Evolutionary conservation across 768 basidiomycete genomes (phyloP), one percentile per base, ranked within the genome.

Genomic region (Tylopilus sp.): DNA sequence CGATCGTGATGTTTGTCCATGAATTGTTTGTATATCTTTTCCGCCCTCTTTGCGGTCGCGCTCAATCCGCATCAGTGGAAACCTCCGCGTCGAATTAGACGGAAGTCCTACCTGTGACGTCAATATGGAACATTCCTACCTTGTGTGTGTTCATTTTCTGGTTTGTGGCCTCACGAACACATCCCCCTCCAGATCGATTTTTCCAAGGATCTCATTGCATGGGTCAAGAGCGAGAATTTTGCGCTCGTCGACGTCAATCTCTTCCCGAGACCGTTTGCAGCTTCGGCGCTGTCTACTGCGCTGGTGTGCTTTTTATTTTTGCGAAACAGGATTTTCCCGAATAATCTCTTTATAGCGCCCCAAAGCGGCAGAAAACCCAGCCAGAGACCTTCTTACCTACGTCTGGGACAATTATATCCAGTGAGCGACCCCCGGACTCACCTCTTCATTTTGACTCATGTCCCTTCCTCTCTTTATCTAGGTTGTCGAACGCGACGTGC

Each of bases 401-500:
- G 68, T 98, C 11, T 99, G 97, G 97, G 95, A 98, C 68, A 95
- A 98, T 62, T 95, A 94, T 62, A 76, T 98, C 55, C 83, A 88
- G 95, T 97, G 59, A 52, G 88, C 66, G 17, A n/a, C 42, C 40
- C n/a, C 52, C 20, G 20, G 44, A 41, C 12, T 48, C 18, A 9
- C n/a, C 22, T 18, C 25, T 7, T 33, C 18, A 12, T 12, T 23
- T 45, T 42, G 21, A 50, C 47, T 45, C 25, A 33, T 17, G 46
- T 43, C n/a, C 50, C 20, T 1, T 28, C 3, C 41, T 39, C n/a
- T n/a, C n/a, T 1, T 4, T 22, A 11, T 40, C 6, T 58, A 94
- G 91, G 52, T 74, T 95, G 57, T 86, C 86, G 6, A 77, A 76
- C 20, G 88, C 88, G 8, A 75, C 81, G 26, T 76, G 82, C 38